Evolutionary conservation across 192 early-diverging fungal genomes (phyloP), one percentile per base, ranked within the genome.

Genomic region (Haplosporangium gracile): DNA sequence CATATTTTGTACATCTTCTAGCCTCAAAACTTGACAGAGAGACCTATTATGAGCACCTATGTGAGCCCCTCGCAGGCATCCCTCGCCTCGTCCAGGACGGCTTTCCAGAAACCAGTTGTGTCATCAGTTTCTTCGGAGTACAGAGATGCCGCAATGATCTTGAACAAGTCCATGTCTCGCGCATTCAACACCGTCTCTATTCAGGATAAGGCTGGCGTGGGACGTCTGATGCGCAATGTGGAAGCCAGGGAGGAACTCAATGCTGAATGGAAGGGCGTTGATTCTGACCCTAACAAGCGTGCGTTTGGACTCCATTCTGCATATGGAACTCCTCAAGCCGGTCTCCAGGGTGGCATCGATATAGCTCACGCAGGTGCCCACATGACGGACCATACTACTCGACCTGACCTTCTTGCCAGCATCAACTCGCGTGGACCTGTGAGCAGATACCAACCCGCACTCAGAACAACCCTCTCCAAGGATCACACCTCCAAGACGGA

Each of bases 401-500:
- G 79, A 24, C 82, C 77, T 1, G 82, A 85, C 40, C 74, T 77
- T 16, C 45, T 71, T 20, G 60, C 78, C 20, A 81, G 60, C 51
- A 45, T 86, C 45, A 74, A 72, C 22, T 57, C 75, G 0, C 78
- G 84, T 1, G 84, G 78, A 15, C 70, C 75, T 15, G 53, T 86
- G 3, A 47, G 20, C 36, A 75, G 79, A 10, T 86, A 86, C 57
- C 79, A 81, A 24, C 84, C 74, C 39, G 84, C 84, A 34, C 45
- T 86, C 11, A 68, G 84, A 5, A 86, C 84, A 8, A 86, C 84
- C 4, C 84, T 86, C 13, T 86, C 84, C 60, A 86, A 86, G 51
- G 84, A 86, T 57, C 84, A 86, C 26, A 81, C 84, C 0, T 86
- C 84, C 40, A 86, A 86, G 63, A 53, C 84, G 7, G 84, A 86